These are phyloP conservation scores for Lentinula raphanica DNA, from an alignment of 768 basidiomycete species.

Conservation along the genomic window DNA sequence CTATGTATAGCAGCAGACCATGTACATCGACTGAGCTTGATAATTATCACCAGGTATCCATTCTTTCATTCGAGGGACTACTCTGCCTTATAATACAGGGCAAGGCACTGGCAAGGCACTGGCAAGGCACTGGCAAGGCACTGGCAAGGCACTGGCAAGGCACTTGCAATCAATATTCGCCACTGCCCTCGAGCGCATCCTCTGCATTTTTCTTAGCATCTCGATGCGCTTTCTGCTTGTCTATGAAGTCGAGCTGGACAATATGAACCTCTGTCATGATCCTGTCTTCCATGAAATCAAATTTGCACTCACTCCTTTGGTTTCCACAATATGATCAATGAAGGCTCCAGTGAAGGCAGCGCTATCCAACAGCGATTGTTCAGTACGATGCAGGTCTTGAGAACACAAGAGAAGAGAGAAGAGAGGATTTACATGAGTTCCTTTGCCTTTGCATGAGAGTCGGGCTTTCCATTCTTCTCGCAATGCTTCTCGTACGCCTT, in stretches of 20 bases:
- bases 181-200: neutral
- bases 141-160: too few species aligned
- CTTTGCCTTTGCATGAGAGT: slow-evolving; percentile 42
- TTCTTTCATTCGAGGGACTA: too few species aligned
- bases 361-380: neutral
- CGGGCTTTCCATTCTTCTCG: slow-evolving; percentile 35
- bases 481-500: slow-evolving; percentile 46
- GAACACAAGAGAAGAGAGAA: neutral
- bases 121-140: too few species aligned
- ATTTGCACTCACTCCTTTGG: slow-evolving; percentile 37
- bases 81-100: too few species aligned
- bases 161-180: neutral
- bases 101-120: too few species aligned
- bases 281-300: too few species aligned
- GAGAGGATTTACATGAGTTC: slow-evolving; percentile 25
- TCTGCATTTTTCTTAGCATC: neutral
- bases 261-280: too few species aligned
- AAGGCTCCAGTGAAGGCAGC: slow-evolving; percentile 39
- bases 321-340: slow-evolving; percentile 32
- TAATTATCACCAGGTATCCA: too few species aligned
- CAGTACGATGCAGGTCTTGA: neutral
- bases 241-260: neutral
- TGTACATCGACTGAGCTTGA: too few species aligned
- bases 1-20: too few species aligned
- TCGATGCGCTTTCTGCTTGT: neutral